A percentile compares a stretch with the other conserved stretches of the same genome.
Evolutionary conservation across 2,329 filamentous ascomycete genomes (phyloP).

Genomic region (Nothomitra cinnamomea): DNA sequence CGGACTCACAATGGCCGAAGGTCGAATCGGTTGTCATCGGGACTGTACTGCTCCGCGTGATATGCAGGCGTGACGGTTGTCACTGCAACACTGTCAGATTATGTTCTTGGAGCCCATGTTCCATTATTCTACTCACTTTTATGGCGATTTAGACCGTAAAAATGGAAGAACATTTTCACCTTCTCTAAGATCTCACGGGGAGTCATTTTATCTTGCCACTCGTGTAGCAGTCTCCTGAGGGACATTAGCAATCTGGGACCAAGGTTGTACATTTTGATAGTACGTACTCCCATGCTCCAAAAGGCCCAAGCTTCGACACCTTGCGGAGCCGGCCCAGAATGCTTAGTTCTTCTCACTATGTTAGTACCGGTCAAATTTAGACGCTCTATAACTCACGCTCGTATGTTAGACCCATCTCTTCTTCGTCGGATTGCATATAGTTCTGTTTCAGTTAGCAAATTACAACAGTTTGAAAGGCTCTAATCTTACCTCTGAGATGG

Average conservation of each 20-base stretch:
- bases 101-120: no score
- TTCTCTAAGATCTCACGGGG: slow-evolving; percentile 30
- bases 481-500: slow-evolving; percentile 46
- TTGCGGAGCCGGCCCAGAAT: slow-evolving; percentile 37
- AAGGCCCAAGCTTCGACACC: slow-evolving; percentile 34
- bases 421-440: slow-evolving; percentile 42
- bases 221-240: slow-evolving; percentile 30
- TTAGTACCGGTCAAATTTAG: no score
- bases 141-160: slow-evolving; percentile 46
- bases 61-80: slow-evolving; percentile 41
- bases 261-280: no score
- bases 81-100: no score
- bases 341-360: slow-evolving; percentile 35
- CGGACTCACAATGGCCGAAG: slow-evolving; percentile 38
- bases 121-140: no score
- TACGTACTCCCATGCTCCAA: slow-evolving; percentile 37
- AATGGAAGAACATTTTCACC: slow-evolving; percentile 25
- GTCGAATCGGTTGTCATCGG: slow-evolving; percentile 43
- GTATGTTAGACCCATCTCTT: slow-evolving; percentile 36
- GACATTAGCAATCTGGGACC: no score
- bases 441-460: no score
- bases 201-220: slow-evolving; percentile 10
- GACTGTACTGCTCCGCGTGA: slow-evolving; percentile 33
- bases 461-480: no score
- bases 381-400: no score